Evolutionary conservation across 2,329 filamentous ascomycete species (phyloP).

Genomic region (Cryphonectria nitschkei): DNA sequence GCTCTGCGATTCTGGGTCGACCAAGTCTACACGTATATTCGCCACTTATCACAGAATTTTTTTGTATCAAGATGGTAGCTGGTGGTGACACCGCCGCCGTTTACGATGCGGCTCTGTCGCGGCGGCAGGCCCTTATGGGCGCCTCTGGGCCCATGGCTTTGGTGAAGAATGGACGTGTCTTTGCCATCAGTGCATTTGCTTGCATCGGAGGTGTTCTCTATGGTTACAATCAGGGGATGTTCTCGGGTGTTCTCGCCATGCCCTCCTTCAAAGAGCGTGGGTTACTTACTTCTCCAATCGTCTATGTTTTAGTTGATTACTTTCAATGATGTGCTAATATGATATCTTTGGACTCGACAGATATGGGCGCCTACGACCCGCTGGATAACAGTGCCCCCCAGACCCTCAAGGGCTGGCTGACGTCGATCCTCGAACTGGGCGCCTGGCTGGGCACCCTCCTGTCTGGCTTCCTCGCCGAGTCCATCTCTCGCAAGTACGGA

Average conservation of each 20-base stretch:
- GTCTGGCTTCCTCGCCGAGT: constrained; percentile 73
- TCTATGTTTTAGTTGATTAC: no score
- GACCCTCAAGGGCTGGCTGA: constrained; percentile 63
- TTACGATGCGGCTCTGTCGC: constrained; percentile 56
- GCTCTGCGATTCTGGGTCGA: background rate
- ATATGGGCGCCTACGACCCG: constrained; percentile 60
- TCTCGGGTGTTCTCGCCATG: constrained; percentile 70
- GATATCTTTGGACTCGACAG: constrained; percentile 35
- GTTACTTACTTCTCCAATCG: constrained; percentile 31
- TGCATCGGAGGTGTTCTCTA: constrained; percentile 66
- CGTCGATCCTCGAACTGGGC: constrained; percentile 73
- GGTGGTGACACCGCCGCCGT: constrained; percentile 39
- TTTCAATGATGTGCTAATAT: background rate
- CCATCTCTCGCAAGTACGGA: constrained; percentile 68
- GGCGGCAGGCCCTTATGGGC: constrained; percentile 58
- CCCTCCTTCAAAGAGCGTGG: constrained; percentile 54
- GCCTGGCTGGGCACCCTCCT: constrained; percentile 76
- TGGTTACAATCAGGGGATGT: constrained; percentile 79
- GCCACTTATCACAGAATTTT: background rate
- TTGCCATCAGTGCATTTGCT: constrained; percentile 63
- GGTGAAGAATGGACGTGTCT: constrained; percentile 63
- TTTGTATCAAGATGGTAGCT: constrained; percentile 45
- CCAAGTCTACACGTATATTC: background rate
- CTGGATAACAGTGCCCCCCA: constrained; percentile 48
- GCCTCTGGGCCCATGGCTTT: constrained; percentile 55